phyloP scores from a whole-genome alignment of 2,329 filamentous ascomycete genomes.

The Aspergillus piperis region DNA sequence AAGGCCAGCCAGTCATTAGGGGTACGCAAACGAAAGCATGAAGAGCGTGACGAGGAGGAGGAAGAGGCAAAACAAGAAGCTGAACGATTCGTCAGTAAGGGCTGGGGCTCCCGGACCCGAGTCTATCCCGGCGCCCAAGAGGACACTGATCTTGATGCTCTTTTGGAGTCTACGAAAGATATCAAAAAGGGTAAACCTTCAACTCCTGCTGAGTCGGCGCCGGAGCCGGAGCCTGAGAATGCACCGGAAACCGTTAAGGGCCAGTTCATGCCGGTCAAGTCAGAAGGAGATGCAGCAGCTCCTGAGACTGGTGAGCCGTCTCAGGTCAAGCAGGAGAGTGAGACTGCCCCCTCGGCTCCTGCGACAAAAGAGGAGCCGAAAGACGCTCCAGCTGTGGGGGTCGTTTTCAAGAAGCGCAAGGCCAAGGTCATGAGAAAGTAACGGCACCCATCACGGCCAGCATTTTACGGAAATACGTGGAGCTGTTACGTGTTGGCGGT shows the following conservation, averaged over 20 bases:
- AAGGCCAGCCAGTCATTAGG: constrained; percentile 47
- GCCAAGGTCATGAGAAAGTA: constrained; percentile 46
- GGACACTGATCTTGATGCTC: constrained; percentile 45
- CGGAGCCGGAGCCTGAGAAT: constrained; percentile 19
- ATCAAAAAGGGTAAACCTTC: constrained; percentile 37
- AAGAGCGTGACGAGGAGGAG: constrained; percentile 44
- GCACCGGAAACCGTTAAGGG: constrained; percentile 10
- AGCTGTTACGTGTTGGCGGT: not conserved
- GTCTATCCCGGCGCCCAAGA: constrained; percentile 43
- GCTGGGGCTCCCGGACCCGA: constrained; percentile 47
- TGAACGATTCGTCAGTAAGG: constrained; percentile 39
- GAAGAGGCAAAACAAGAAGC: constrained; percentile 38
- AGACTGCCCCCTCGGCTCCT: not conserved
- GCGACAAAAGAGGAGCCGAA: constrained; percentile 29
- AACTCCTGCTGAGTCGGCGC: constrained; percentile 2
- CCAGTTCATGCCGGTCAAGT: constrained; percentile 10
- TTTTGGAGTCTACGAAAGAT: constrained; percentile 45
- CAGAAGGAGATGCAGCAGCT: constrained; percentile 5
- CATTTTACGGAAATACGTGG: not conserved
- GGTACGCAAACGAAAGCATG: constrained; percentile 48
- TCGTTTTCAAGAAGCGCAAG: constrained; percentile 54
- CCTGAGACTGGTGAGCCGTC: constrained; percentile 15
- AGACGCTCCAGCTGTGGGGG: constrained; percentile 28
- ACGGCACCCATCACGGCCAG: not conserved
- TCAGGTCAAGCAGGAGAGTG: not conserved